These are phyloP conservation scores for Sclerotinia glacialis DNA, from an alignment of 2,329 filamentous ascomycete genomes.

Conservation along the genomic window DNA sequence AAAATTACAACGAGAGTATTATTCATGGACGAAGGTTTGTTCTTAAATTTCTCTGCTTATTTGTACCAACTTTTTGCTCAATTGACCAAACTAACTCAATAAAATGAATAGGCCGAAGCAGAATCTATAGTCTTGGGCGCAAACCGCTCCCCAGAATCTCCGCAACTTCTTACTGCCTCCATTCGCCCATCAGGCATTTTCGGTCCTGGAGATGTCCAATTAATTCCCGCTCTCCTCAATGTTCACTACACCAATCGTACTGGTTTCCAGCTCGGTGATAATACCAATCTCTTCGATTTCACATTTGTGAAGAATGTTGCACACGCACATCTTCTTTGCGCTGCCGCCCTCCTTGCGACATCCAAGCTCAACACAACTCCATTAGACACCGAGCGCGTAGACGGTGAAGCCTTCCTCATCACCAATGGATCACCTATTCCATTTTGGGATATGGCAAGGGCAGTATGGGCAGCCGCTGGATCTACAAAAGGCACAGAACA, in stretches of 20 bases:
- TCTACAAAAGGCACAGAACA: slow-evolving; percentile 50
- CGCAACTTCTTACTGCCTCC: slow-evolving; percentile 67
- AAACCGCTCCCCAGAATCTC: slow-evolving; percentile 55
- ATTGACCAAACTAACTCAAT: background rate
- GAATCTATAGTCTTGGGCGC: slow-evolving; percentile 77
- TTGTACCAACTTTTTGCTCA: background rate
- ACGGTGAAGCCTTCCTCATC: slow-evolving; percentile 86
- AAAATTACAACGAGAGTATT: slow-evolving; percentile 71
- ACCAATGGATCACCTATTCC: slow-evolving; percentile 83
- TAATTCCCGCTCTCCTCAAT: slow-evolving; percentile 70
- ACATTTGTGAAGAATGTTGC: slow-evolving; percentile 68
- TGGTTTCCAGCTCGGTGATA: slow-evolving; percentile 76
- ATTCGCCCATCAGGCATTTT: slow-evolving; percentile 88
- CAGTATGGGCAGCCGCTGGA: slow-evolving; percentile 63
- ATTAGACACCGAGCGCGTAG: slow-evolving; percentile 70
- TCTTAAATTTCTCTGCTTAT: background rate
- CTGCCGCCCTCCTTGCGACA: slow-evolving; percentile 50
- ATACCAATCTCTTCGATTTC: slow-evolving; percentile 67
- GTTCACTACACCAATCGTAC: slow-evolving; percentile 68
- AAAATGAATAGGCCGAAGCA: slow-evolving; percentile 58
- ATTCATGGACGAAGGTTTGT: slow-evolving; percentile 74
- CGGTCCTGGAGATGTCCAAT: slow-evolving; percentile 80
- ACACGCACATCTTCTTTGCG: slow-evolving; percentile 78
- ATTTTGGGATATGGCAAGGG: slow-evolving; percentile 84
- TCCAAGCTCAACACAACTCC: slow-evolving; percentile 48